Base-by-base conservation (phyloP, 2,329 filamentous ascomycete species). In the Cryphonectria carpinicola region DNA sequence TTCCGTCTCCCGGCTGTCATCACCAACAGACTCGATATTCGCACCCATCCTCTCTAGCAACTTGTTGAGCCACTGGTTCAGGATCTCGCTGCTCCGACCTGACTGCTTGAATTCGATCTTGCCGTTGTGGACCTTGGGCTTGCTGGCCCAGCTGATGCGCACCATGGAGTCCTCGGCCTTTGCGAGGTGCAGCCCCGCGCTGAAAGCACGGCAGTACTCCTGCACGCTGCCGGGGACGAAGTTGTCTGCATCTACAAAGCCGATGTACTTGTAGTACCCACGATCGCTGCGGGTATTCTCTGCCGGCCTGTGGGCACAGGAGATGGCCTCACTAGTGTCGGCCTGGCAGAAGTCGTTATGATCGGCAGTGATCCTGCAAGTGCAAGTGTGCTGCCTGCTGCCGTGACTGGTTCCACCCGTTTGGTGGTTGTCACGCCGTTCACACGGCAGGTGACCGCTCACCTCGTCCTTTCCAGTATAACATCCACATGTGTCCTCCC, bases 231-330 rank as follows among this genome's bases (percentile, higher is more conserved):
- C 75, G 1, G 78, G 74, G 28, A 78, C 70, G 49, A 75, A 74
- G 73, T 78, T 79, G 74, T 80, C 79, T 17, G 79, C 78, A 69
- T 80, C 79, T 58, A 80, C 73, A 68, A 79, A 80, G 41, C 78
- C 78, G 61, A 80, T 74, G 65, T 79, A 80, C 22, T 71, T 73
- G 69, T 73, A 73, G 52, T 71, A 73, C 46, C 56, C 54, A 28
- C 56, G 58, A 6, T 19, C 37, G 6, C 28, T 60, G 11, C n/a
- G 52, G n/a, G 28, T 49, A 11, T 67, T 13, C 35, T n/a, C 56
- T 61, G 32, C 32, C 25, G 11, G 52, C 11, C 4, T 17, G 25
- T 28, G 41, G 13, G 11, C 37, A 43, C 22, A 7, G n/a, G 32
- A 19, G 10, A 17, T 25, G 19, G n/a, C 19, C 7, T 46, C 17